phyloP scores from a whole-genome alignment of 345 rosid genomes.

The Rubroshorea leprosula region DNA sequence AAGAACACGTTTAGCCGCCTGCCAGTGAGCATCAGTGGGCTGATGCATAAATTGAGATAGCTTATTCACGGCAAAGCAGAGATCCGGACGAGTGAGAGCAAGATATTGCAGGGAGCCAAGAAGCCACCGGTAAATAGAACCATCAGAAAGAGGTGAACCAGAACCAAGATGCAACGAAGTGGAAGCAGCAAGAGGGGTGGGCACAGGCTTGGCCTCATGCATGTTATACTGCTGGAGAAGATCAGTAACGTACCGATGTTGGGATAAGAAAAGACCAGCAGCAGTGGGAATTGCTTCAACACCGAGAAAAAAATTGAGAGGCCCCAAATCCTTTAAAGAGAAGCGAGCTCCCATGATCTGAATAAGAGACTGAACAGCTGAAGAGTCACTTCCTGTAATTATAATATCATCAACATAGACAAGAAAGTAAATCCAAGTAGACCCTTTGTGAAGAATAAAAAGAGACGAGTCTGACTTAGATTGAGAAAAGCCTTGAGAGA shows the following conservation, averaged over 20 bases:
- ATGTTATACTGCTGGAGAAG: neutral
- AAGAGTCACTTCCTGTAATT: neutral
- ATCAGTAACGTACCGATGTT: neutral
- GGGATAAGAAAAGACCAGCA: neutral
- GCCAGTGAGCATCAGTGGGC: neutral
- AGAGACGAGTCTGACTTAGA: neutral
- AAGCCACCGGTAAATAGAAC: neutral
- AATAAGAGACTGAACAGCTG: accelerated
- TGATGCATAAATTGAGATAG: neutral
- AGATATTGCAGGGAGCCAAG: neutral
- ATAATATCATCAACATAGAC: neutral
- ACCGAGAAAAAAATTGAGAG: neutral
- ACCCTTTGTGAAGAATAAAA: neutral
- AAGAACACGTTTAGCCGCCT: neutral
- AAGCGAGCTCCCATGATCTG: accelerated
- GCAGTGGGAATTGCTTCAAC: neutral
- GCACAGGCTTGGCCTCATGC: neutral
- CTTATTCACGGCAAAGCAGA: neutral
- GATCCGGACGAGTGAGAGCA: neutral
- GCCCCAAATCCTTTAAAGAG: neutral
- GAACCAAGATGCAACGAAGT: neutral
- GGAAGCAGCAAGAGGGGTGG: neutral
- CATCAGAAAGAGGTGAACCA: neutral
- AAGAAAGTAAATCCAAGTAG: neutral
- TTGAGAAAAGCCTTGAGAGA: neutral